Evolutionary conservation across 306 rosid genomes (phyloP).

Genomic region (Trichosanthes truncata): DNA sequence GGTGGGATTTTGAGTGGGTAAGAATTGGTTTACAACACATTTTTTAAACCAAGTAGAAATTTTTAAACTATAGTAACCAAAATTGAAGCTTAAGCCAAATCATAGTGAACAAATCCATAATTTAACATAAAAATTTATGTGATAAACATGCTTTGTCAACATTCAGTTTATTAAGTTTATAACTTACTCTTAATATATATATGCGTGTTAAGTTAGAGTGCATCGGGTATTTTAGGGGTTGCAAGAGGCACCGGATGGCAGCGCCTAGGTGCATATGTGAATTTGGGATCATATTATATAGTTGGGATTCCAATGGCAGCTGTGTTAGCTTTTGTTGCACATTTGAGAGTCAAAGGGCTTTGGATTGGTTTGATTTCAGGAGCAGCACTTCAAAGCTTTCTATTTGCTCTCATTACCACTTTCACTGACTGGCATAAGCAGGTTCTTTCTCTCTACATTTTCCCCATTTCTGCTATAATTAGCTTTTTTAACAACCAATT

Average conservation of each 20-base stretch:
- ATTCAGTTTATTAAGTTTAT: too few relatives aligned
- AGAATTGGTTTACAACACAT: too few relatives aligned
- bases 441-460: slow-evolving; percentile 10
- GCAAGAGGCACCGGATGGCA: slow-evolving; percentile 55
- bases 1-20: too few relatives aligned
- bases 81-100: too few relatives aligned
- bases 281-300: slow-evolving; percentile 40
- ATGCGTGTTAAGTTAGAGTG: too few relatives aligned
- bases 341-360: slow-evolving; percentile 38
- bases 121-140: too few relatives aligned
- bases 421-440: slow-evolving; percentile 45
- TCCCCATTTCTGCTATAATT: not conserved
- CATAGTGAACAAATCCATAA: too few relatives aligned
- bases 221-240: slow-evolving; percentile 34
- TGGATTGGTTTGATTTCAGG: slow-evolving; percentile 41
- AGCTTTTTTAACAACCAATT: too few relatives aligned
- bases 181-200: too few relatives aligned
- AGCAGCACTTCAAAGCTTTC: slow-evolving; percentile 17
- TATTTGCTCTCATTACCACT: slow-evolving; percentile 21
- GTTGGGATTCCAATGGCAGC: slow-evolving; percentile 41
- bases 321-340: slow-evolving; percentile 21
- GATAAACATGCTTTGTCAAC: too few relatives aligned
- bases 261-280: slow-evolving; percentile 29
- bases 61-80: too few relatives aligned
- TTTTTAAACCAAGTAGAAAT: too few relatives aligned